Evolutionary conservation across 2,329 filamentous ascomycete species (phyloP).

Genomic region (Fragosphaeria purpurea): DNA sequence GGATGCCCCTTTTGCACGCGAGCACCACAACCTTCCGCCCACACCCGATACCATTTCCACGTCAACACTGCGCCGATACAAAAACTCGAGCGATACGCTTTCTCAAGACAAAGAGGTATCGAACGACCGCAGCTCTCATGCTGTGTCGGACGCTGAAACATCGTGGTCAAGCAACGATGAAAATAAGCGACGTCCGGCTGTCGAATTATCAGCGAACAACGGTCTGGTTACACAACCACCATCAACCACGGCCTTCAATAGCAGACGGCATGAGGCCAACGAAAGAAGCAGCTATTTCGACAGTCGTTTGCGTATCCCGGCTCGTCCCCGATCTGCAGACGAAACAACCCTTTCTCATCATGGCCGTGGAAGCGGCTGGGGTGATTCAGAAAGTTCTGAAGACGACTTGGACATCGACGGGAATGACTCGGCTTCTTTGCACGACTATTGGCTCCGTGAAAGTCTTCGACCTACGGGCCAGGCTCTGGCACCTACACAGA

Average conservation of each 20-base stretch:
- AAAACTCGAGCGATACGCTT: slow-evolving; percentile 41
- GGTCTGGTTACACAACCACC: slow-evolving; percentile 17
- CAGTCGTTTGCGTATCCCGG: slow-evolving; percentile 21
- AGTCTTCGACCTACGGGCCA: slow-evolving; percentile 32
- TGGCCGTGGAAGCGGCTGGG: slow-evolving; percentile 26
- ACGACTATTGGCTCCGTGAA: slow-evolving; percentile 50
- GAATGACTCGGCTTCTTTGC: slow-evolving; percentile 38
- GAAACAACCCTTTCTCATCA: slow-evolving; percentile 32
- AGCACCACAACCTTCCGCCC: slow-evolving; percentile 38
- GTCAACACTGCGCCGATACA: slow-evolving; percentile 39
- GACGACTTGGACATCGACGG: slow-evolving; percentile 27
- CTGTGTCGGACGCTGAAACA: slow-evolving; percentile 21
- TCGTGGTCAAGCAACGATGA: slow-evolving; percentile 14
- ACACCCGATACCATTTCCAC: slow-evolving; percentile 52
- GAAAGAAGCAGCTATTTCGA: slow-evolving; percentile 18
- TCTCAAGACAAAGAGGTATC: slow-evolving; percentile 20
- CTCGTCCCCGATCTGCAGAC: slow-evolving; percentile 36
- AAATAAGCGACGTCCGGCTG: slow-evolving; percentile 1
- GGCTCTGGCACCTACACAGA: slow-evolving; percentile 2
- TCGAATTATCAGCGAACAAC: slow-evolving; percentile 4
- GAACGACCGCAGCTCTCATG: slow-evolving; percentile 23
- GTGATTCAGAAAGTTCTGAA: slow-evolving; percentile 33
- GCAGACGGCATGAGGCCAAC: slow-evolving; percentile 17
- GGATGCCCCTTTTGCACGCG: slow-evolving; percentile 30
- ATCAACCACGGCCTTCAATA: slow-evolving; percentile 23